These are phyloP conservation scores for Talaromyces sp. DNA, from an alignment of 2,329 filamentous ascomycete genomes.

Conservation along the genomic window DNA sequence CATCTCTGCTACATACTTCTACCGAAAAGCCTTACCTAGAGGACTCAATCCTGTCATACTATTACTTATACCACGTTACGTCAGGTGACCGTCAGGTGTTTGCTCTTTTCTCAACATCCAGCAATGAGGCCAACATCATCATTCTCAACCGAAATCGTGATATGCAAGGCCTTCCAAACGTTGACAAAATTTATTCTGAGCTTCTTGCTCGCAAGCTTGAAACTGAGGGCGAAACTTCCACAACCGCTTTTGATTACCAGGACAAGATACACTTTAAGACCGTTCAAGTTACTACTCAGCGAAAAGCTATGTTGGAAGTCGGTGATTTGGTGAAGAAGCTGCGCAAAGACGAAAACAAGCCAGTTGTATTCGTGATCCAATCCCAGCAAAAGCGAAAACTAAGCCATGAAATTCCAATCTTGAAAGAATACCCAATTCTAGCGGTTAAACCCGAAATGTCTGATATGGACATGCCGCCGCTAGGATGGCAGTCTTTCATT, in stretches of 20 bases:
- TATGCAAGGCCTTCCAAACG: slow-evolving; percentile 79
- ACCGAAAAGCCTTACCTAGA: slow-evolving; percentile 71
- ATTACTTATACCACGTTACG: slow-evolving; percentile 89
- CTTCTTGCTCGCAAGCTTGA: slow-evolving; percentile 62
- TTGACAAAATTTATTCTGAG: slow-evolving; percentile 82
- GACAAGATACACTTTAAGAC: slow-evolving; percentile 80
- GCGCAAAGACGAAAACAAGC: slow-evolving; percentile 74
- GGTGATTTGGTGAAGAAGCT: slow-evolving; percentile 86
- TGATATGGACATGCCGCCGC: slow-evolving; percentile 80
- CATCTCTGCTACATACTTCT: slow-evolving; percentile 63
- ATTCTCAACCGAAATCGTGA: slow-evolving; percentile 82
- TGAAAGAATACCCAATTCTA: slow-evolving; percentile 80
- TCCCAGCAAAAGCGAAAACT: slow-evolving; percentile 78
- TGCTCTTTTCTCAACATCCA: slow-evolving; percentile 81
- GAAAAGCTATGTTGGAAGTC: slow-evolving; percentile 84
- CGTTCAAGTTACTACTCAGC: slow-evolving; percentile 79
- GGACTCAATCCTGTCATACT: slow-evolving; percentile 68
- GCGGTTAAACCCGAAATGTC: slow-evolving; percentile 74
- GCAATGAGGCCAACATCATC: slow-evolving; percentile 74
- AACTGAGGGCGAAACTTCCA: slow-evolving; percentile 64
- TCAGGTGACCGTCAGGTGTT: slow-evolving; percentile 91
- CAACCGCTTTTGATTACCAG: slow-evolving; percentile 81
- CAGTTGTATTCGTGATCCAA: slow-evolving; percentile 82
- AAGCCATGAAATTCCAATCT: slow-evolving; percentile 74
- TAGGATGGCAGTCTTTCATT: slow-evolving; percentile 90